Conservation (phyloP, 1,284 basidiomycete species). For the Boletus semigastroideus region DNA sequence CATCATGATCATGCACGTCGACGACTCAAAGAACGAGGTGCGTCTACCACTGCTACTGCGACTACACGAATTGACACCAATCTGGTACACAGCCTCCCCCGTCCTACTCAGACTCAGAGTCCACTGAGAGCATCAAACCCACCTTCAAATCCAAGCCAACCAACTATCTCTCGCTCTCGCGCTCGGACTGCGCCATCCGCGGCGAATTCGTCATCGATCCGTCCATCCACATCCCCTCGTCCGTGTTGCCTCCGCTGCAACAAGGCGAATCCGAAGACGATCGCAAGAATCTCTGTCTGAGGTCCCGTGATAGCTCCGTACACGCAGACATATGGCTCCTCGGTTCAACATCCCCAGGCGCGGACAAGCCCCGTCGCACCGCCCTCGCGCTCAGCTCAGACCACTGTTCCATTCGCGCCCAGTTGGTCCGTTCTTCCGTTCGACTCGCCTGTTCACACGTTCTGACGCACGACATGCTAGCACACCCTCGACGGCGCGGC, state of each 20-base stretch:
- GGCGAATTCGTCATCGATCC: constrained; percentile 41
- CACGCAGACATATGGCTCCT: constrained; percentile 33
- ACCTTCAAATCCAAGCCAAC: constrained; percentile 33
- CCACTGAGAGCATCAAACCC: background rate
- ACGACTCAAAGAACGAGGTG: constrained; percentile 8
- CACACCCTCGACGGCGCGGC: constrained; percentile 6
- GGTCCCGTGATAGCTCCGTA: constrained; percentile 32
- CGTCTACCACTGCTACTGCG: no score
- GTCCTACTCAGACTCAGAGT: constrained; percentile 17
- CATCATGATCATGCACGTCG: no score
- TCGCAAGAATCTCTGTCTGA: constrained; percentile 36
- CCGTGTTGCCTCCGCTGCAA: constrained; percentile 32
- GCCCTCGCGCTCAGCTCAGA: constrained; percentile 16
- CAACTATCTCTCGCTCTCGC: constrained; percentile 37
- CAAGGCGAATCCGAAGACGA: constrained; percentile 32
- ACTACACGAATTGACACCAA: background rate
- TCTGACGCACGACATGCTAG: background rate
- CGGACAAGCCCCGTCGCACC: constrained; percentile 7
- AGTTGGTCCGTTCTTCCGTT: constrained; percentile 3
- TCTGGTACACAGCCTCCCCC: constrained; percentile 25
- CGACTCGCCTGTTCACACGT: background rate
- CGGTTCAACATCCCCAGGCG: background rate
- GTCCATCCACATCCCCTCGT: constrained; percentile 34
- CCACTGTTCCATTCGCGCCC: constrained; percentile 11
- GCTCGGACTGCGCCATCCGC: constrained; percentile 25